Conservation (phyloP, 2,329 filamentous ascomycete species). For the Trichoderma koningii region DNA sequence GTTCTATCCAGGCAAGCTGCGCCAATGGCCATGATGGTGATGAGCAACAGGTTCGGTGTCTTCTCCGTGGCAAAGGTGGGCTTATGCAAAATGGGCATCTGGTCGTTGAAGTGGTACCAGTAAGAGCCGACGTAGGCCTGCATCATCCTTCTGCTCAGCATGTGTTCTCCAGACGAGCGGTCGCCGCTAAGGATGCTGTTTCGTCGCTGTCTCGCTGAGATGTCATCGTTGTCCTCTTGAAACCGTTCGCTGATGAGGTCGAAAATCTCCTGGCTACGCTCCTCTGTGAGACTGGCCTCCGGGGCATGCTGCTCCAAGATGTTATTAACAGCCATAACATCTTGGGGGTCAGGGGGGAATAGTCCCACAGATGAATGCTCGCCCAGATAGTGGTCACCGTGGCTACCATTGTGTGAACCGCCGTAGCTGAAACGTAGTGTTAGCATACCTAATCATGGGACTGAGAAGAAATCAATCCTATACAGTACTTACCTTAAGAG, state of each 20-base stretch:
- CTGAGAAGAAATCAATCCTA: background rate
- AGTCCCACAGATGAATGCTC: slow-evolving; percentile 55
- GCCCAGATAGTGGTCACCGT: slow-evolving; percentile 50
- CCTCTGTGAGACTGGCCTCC: slow-evolving; percentile 79
- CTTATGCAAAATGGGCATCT: slow-evolving; percentile 91
- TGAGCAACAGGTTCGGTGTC: slow-evolving; percentile 78
- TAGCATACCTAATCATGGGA: background rate
- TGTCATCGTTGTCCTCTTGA: slow-evolving; percentile 70
- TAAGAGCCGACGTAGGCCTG: slow-evolving; percentile 91
- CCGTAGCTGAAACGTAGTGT: slow-evolving; percentile 52
- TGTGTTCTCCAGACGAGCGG: slow-evolving; percentile 62
- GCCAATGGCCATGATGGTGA: slow-evolving; percentile 90
- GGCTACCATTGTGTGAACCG: slow-evolving; percentile 49
- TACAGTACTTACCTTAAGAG: slow-evolving; percentile 49
- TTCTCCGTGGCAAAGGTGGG: slow-evolving; percentile 89
- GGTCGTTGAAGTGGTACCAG: slow-evolving; percentile 92
- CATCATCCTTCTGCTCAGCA: slow-evolving; percentile 91
- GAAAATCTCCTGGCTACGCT: slow-evolving; percentile 81
- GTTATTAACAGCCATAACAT: slow-evolving; percentile 88
- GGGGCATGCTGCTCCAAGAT: slow-evolving; percentile 78
- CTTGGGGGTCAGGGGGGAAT: slow-evolving; percentile 64
- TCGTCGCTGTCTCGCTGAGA: slow-evolving; percentile 72
- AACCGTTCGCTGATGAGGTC: slow-evolving; percentile 81
- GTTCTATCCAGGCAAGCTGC: slow-evolving; percentile 85
- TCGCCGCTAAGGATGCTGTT: slow-evolving; percentile 79